phyloP scores from a whole-genome alignment of 1,284 basidiomycete species.

The Thelephora terrestris region DNA sequence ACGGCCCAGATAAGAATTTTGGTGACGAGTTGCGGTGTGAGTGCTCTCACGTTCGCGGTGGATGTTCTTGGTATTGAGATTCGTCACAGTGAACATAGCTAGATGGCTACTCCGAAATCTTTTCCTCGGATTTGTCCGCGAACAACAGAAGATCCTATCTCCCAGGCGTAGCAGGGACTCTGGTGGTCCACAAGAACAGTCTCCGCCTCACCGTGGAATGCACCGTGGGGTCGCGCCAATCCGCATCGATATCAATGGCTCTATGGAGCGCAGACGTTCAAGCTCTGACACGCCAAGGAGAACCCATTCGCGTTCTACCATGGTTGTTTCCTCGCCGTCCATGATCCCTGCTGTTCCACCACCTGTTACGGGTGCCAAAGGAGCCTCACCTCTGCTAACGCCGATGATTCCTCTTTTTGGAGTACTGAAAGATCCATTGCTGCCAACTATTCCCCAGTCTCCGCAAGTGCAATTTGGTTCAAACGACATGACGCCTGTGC shows the following conservation, averaged over 20 bases:
- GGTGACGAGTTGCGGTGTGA: slow-evolving; percentile 74
- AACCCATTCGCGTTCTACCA: slow-evolving; percentile 10
- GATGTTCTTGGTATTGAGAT: slow-evolving; percentile 15
- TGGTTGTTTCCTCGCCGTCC: slow-evolving; percentile 47
- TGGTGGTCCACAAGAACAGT: slow-evolving; percentile 13
- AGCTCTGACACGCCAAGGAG: slow-evolving; percentile 21
- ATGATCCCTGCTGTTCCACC: slow-evolving; percentile 59
- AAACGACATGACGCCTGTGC: slow-evolving; percentile 23
- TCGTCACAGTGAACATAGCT: slow-evolving; percentile 59
- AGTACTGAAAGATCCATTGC: slow-evolving; percentile 15
- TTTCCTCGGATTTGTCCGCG: slow-evolving; percentile 59
- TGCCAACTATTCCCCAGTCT: slow-evolving; percentile 29
- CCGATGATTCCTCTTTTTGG: slow-evolving; percentile 45
- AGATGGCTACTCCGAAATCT: slow-evolving; percentile 74
- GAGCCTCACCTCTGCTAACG: slow-evolving; percentile 43
- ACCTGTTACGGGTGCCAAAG: slow-evolving; percentile 27
- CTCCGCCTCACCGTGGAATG: slow-evolving; percentile 12
- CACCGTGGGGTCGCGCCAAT: slow-evolving; percentile 20
- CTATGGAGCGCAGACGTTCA: slow-evolving; percentile 18
- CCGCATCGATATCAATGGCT: slow-evolving; percentile 22
- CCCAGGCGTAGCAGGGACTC: slow-evolving; percentile 27
- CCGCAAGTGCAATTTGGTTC: slow-evolving; percentile 12
- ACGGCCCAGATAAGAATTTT: slow-evolving; percentile 42
- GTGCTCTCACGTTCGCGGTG: slow-evolving; percentile 23
- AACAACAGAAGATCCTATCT: slow-evolving; percentile 37